phyloP scores from a whole-genome alignment of 805 yeast genomes.

The Candida yuanshanica region DNA sequence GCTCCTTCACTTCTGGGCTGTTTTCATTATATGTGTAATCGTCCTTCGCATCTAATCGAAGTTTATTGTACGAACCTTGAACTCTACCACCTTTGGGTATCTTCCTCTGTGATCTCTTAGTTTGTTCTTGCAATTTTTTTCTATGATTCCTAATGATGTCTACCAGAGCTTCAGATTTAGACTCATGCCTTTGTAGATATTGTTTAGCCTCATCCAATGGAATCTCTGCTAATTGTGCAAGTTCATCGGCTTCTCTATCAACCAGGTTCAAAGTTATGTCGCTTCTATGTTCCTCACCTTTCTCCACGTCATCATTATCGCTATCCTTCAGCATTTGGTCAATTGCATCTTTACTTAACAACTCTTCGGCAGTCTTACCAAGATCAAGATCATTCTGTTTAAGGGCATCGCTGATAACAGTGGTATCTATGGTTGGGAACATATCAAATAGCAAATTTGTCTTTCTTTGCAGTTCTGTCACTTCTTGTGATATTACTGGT shows the following conservation, averaged over 20 bases:
- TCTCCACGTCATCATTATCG: not conserved
- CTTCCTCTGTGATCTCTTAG: not conserved
- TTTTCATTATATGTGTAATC: constrained; percentile 7
- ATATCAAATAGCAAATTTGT: not conserved
- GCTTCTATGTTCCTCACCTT: not conserved
- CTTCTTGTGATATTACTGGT: not conserved
- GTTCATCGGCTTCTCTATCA: not conserved
- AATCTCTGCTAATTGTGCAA: not conserved
- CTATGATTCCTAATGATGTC: constrained; percentile 2
- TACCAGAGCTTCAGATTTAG: not conserved
- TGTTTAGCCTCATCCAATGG: not conserved
- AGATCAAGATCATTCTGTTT: not conserved
- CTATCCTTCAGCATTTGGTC: not conserved
- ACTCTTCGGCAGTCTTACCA: not conserved
- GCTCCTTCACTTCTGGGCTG: constrained; percentile 27
- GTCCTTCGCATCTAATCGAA: not conserved
- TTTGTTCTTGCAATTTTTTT: not conserved
- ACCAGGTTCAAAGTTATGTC: not conserved
- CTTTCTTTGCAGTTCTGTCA: not conserved
- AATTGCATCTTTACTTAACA: not conserved
- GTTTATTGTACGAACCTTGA: not conserved
- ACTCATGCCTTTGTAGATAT: not conserved
- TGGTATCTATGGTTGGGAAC: not conserved
- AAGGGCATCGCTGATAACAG: not conserved
- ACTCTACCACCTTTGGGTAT: constrained; percentile 6